These are phyloP conservation scores for Xerocomus spinulosus DNA, from an alignment of 768 basidiomycete species.

Conservation along the genomic window DNA sequence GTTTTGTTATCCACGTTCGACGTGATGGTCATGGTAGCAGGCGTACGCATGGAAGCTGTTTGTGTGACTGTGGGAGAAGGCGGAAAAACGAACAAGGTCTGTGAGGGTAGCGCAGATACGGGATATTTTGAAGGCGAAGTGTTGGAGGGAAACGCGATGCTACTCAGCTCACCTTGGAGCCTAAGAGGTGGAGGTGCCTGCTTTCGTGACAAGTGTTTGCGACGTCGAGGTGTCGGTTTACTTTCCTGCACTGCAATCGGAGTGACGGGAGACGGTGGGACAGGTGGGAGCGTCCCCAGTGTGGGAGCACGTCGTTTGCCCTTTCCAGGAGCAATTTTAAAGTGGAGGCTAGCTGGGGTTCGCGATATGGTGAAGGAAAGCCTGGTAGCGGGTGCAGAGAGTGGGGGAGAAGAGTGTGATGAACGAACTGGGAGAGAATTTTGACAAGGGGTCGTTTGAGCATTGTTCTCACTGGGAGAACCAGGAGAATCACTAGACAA, in stretches of 20 bases:
- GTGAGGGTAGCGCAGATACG: conserved; percentile 55
- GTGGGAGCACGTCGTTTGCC: conserved; percentile 58
- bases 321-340: conserved; percentile 46
- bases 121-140: conserved; percentile 19
- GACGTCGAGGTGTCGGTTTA: conserved; percentile 31
- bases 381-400: conserved; percentile 56
- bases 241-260: conserved; percentile 41
- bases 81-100: conserved; percentile 84
- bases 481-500: conserved; percentile 33
- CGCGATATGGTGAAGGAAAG: conserved; percentile 44
- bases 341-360: conserved; percentile 50
- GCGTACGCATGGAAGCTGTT: conserved; percentile 51
- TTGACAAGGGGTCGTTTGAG: conserved; percentile 20
- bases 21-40: conserved; percentile 78
- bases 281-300: conserved; percentile 59
- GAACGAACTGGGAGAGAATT: conserved; percentile 15
- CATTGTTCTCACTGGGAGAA: conserved; percentile 31
- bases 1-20: conserved; percentile 46
- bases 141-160: conserved; percentile 26
- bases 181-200: conserved; percentile 55
- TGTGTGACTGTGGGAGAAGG: conserved; percentile 59
- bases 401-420: conserved; percentile 29
- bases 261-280: conserved; percentile 67
- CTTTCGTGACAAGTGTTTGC: conserved; percentile 52
- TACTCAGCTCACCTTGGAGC: conserved; percentile 33